These are phyloP conservation scores for Yamadazyma spencermartinsiae DNA, from an alignment of 1,139 yeast genomes.

Conservation along the genomic window DNA sequence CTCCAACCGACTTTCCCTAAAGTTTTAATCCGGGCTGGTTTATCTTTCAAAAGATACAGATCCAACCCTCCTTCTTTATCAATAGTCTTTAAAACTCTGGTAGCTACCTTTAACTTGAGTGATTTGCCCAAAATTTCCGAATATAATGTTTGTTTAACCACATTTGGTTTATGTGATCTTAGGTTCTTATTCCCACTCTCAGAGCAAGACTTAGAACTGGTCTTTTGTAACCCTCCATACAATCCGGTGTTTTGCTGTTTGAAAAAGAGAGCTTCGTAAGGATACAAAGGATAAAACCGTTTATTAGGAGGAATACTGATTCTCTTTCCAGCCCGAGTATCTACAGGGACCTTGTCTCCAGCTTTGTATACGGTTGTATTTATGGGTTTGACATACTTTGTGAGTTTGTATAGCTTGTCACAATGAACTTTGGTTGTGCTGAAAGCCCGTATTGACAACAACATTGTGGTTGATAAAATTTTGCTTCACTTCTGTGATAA, in stretches of 20 bases:
- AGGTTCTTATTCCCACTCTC: conserved; percentile 73
- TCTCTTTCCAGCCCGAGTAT: conserved; percentile 13
- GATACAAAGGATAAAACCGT: conserved; percentile 69
- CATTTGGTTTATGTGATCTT: conserved; percentile 81
- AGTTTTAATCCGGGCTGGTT: conserved; percentile 86
- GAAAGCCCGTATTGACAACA: conserved; percentile 8
- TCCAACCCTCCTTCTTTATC: conserved; percentile 95
- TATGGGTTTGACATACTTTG: conserved; percentile 39
- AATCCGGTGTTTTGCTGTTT: conserved; percentile 87
- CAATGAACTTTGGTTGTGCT: conserved; percentile 8
- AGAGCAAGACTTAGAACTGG: conserved; percentile 74
- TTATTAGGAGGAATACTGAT: conserved; percentile 48
- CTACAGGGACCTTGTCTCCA: conserved; percentile 35
- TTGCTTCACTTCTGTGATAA: too few species aligned
- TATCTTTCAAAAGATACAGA: conserved; percentile 80
- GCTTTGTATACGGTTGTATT: conserved; percentile 36
- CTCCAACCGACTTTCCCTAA: conserved; percentile 92
- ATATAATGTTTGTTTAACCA: conserved; percentile 75
- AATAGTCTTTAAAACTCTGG: conserved; percentile 81
- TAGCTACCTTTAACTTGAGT: conserved; percentile 63
- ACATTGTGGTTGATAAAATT: background rate
- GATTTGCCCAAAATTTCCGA: conserved; percentile 69
- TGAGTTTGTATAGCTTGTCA: conserved; percentile 40
- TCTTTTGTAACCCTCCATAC: conserved; percentile 84
- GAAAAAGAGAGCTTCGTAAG: conserved; percentile 73